These are phyloP conservation scores for Aspergillus brasiliensis DNA, from an alignment of 2,329 filamentous ascomycete species.

Conservation along the genomic window DNA sequence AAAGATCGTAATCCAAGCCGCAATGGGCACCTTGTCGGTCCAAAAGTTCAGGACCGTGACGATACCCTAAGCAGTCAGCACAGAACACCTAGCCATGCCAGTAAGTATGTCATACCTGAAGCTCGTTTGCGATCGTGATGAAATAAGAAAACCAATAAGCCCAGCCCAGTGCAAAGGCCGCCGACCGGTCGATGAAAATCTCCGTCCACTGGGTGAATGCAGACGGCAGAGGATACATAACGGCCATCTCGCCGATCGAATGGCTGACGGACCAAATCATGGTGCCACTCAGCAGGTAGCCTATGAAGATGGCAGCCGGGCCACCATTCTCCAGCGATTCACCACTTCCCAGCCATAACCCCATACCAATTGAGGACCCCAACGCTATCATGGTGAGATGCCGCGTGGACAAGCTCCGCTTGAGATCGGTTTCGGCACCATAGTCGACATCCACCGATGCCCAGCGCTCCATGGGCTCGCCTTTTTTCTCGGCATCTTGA, in stretches of 20 bases:
- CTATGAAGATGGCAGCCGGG: slow-evolving; percentile 49
- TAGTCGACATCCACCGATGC: slow-evolving; percentile 18
- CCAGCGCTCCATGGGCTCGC: neutral
- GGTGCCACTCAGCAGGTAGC: slow-evolving; percentile 44
- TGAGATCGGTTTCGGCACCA: slow-evolving; percentile 37
- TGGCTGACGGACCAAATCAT: slow-evolving; percentile 51
- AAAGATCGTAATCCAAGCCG: slow-evolving; percentile 51
- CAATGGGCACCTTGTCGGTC: slow-evolving; percentile 46
- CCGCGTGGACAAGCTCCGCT: slow-evolving; percentile 43
- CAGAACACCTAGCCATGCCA: neutral
- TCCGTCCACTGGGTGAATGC: slow-evolving; percentile 52
- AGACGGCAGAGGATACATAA: slow-evolving; percentile 50
- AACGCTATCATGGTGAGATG: slow-evolving; percentile 46
- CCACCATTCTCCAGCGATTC: slow-evolving; percentile 45
- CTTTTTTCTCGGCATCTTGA: neutral
- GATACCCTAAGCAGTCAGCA: slow-evolving; percentile 29
- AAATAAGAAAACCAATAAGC: slow-evolving; percentile 51
- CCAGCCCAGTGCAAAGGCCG: slow-evolving; percentile 52
- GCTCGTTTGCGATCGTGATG: slow-evolving; percentile 51
- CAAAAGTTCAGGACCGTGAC: slow-evolving; percentile 49
- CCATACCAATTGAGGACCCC: slow-evolving; percentile 50
- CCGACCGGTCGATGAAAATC: slow-evolving; percentile 49
- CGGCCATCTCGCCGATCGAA: slow-evolving; percentile 51
- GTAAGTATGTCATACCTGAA: slow-evolving; percentile 27
- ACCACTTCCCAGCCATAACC: slow-evolving; percentile 51